phyloP scores from a whole-genome alignment of 768 basidiomycete genomes.

The Baorangia bicolor region DNA sequence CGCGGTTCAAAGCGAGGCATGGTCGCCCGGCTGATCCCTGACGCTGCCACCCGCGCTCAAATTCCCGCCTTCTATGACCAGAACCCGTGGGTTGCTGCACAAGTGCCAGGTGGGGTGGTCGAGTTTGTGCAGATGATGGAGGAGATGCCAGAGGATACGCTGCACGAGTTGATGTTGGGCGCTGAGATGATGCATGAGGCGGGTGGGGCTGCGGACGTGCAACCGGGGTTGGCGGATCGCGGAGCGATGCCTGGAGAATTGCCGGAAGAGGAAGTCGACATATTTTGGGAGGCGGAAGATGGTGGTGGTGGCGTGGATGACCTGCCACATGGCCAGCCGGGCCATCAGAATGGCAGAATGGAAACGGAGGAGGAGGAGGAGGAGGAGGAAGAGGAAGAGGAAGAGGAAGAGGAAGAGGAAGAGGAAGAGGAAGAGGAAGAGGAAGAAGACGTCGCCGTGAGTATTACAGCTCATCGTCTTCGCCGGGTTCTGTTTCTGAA shows the following conservation, averaged over 20 bases:
- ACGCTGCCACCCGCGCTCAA: constrained; percentile 55
- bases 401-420: constrained; percentile 40
- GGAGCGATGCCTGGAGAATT: constrained; percentile 45
- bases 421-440: constrained; percentile 34
- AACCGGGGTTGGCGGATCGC: constrained; percentile 20
- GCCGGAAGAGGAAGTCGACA: constrained; percentile 36
- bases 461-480: constrained; percentile 9
- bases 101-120: constrained; percentile 64
- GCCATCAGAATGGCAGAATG: constrained; percentile 26
- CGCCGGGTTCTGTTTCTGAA: not conserved
- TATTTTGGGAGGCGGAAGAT: constrained; percentile 25
- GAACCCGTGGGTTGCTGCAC: constrained; percentile 50
- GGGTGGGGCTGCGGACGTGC: constrained; percentile 28
- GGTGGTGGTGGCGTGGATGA: constrained; percentile 29
- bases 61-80: constrained; percentile 62
- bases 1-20: too few relatives aligned
- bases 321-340: constrained; percentile 15
- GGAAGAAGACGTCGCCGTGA: constrained; percentile 46
- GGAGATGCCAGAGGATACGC: constrained; percentile 53
- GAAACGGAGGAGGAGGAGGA: constrained; percentile 39
- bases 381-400: constrained; percentile 35
- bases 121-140: constrained; percentile 59
- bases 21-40: constrained; percentile 60
- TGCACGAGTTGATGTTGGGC: constrained; percentile 58
- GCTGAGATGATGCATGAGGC: constrained; percentile 40